Conservation (phyloP, 1,284 basidiomycete genomes). For the Melampsora larici-populina region DNA sequence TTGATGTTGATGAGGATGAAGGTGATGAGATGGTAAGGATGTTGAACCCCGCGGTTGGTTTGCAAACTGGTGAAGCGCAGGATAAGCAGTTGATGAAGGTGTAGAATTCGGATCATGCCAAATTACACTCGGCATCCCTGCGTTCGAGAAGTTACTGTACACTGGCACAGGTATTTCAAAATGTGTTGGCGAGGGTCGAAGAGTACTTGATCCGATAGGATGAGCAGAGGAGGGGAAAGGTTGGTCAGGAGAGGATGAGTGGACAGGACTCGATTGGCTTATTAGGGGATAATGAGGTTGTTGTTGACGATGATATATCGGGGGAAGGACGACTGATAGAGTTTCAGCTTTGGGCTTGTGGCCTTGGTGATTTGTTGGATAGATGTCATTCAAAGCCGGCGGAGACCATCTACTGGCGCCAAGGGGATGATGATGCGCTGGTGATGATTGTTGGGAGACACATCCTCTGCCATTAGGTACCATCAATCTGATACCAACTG, state of each 20-base stretch:
- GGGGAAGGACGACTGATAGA: too few relatives aligned
- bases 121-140: slow-evolving; percentile 16
- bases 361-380: too few relatives aligned
- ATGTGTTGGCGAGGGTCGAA: too few relatives aligned
- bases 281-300: too few relatives aligned
- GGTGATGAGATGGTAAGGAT: background rate
- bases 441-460: background rate
- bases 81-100: too few relatives aligned
- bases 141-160: slow-evolving; percentile 27
- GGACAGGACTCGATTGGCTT: background rate
- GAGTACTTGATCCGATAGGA: background rate
- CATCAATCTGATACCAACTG: too few relatives aligned
- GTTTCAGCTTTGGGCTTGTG: too few relatives aligned
- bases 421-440: background rate
- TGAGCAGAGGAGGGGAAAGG: background rate
- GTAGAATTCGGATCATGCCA: slow-evolving; percentile 1
- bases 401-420: background rate
- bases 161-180: background rate
- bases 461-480: too few relatives aligned
- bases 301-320: too few relatives aligned
- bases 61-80: too few relatives aligned
- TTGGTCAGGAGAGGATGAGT: background rate
- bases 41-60: background rate
- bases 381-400: too few relatives aligned
- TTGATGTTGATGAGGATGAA: background rate